Conservation (phyloP, 345 rosid species). For the Syzygium grande region DNA sequence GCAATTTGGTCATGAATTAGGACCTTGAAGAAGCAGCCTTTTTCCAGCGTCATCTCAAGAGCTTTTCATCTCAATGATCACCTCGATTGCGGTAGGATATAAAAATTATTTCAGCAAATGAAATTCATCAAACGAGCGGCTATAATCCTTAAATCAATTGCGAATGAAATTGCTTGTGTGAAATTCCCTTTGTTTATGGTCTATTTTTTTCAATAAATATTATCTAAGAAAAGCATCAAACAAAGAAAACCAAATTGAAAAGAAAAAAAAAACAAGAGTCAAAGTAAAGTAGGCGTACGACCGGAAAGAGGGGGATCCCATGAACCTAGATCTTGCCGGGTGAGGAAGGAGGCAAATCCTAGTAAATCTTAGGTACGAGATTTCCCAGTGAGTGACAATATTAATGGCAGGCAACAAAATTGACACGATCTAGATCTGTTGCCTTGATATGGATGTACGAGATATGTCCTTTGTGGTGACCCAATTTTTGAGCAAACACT, state of each 20-base stretch:
- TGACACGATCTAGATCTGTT: not conserved
- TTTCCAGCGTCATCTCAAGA: not conserved
- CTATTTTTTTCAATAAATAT: not conserved
- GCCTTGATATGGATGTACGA: not conserved
- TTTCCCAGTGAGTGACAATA: not conserved
- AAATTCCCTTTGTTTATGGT: not conserved
- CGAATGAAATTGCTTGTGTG: not conserved
- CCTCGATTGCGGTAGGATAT: not conserved
- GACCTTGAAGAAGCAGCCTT: not conserved
- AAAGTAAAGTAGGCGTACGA: not conserved
- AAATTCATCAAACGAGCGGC: not conserved
- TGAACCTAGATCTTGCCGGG: not conserved
- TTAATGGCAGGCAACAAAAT: not conserved
- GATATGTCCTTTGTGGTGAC: not conserved
- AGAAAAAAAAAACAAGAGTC: not conserved
- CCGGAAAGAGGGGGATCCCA: not conserved
- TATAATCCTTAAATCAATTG: not conserved
- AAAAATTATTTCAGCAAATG: not conserved
- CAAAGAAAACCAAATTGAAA: not conserved
- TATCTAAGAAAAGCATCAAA: not conserved
- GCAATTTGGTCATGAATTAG: not conserved
- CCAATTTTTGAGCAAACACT: not conserved
- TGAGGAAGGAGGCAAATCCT: not conserved
- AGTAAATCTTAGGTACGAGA: not conserved
- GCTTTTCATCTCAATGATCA: not conserved